These are phyloP conservation scores for Buddleja alternifolia DNA, from an alignment of 257 asterid species.

Conservation along the genomic window DNA sequence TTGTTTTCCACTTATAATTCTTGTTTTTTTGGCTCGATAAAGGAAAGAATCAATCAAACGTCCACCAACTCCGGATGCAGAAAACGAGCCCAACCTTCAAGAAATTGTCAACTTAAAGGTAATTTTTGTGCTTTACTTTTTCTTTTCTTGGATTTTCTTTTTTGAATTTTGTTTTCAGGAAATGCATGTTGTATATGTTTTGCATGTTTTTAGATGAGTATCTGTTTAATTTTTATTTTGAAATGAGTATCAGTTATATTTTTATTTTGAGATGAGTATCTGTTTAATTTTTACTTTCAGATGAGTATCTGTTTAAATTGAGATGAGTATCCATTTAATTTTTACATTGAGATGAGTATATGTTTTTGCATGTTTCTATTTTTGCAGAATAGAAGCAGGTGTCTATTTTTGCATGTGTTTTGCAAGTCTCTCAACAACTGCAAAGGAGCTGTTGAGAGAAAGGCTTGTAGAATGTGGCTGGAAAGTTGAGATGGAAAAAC, in stretches of 20 bases:
- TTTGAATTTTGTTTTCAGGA: neutral
- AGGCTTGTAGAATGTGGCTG: slow-evolving; percentile 74
- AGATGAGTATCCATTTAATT: too few relatives aligned
- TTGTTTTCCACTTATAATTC: neutral
- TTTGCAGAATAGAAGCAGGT: neutral
- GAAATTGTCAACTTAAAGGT: slow-evolving; percentile 63
- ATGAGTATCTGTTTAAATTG: too few relatives aligned
- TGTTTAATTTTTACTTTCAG: too few relatives aligned
- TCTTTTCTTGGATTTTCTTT: neutral
- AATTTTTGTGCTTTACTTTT: neutral
- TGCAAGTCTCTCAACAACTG: too few relatives aligned
- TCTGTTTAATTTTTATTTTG: too few relatives aligned
- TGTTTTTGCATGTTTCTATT: neutral
- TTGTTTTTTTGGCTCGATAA: neutral
- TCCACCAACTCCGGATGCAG: slow-evolving; percentile 69
- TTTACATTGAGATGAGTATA: neutral
- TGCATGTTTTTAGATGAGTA: too few relatives aligned
- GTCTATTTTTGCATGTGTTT: too few relatives aligned
- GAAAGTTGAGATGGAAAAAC: slow-evolving; percentile 66
- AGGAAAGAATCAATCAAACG: slow-evolving; percentile 74
- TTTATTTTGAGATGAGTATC: too few relatives aligned
- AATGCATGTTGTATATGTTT: too few relatives aligned
- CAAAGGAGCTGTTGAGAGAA: slow-evolving; percentile 68
- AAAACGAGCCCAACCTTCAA: slow-evolving; percentile 51
- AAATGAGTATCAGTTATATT: too few relatives aligned